Percentiles rank a stretch among this genome's conserved stretches.
phyloP scores from a whole-genome alignment of 768 basidiomycete genomes.

The Russula brevipes region DNA sequence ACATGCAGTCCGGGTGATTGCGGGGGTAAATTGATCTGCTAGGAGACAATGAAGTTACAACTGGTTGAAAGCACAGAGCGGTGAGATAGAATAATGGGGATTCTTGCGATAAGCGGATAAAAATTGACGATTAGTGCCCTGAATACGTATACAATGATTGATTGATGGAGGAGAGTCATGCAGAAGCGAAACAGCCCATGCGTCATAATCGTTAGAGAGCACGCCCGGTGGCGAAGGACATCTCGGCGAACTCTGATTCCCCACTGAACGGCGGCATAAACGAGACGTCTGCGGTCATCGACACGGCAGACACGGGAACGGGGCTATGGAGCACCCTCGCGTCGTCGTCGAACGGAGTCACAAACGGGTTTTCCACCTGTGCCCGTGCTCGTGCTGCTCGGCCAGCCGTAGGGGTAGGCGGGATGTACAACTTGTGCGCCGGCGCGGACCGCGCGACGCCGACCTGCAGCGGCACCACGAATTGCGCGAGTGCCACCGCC shows the following conservation, averaged over 20 bases:
- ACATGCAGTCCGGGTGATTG: constrained; percentile 2
- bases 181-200: background rate
- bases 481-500: constrained; percentile 27
- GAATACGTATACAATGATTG: background rate
- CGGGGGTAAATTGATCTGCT: background rate
- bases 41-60: background rate
- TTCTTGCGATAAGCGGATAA: no score
- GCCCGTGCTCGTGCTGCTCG: constrained; percentile 33
- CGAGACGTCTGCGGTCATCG: constrained; percentile 8
- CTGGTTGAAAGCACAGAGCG: background rate
- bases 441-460: background rate
- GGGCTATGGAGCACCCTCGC: constrained; percentile 9
- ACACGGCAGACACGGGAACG: constrained; percentile 6
- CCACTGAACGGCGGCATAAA: background rate
- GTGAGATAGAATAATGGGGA: background rate
- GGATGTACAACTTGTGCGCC: constrained; percentile 17
- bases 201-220: constrained; percentile 11
- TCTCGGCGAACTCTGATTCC: background rate
- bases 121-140: background rate
- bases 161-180: background rate
- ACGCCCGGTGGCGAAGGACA: constrained; percentile 5
- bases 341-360: constrained; percentile 78
- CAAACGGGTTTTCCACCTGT: constrained; percentile 55
- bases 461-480: constrained; percentile 21
- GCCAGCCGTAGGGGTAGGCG: constrained; percentile 38